Evolutionary conservation across 2,329 filamentous ascomycete genomes (phyloP).

Genomic region (Chalara sp.): DNA sequence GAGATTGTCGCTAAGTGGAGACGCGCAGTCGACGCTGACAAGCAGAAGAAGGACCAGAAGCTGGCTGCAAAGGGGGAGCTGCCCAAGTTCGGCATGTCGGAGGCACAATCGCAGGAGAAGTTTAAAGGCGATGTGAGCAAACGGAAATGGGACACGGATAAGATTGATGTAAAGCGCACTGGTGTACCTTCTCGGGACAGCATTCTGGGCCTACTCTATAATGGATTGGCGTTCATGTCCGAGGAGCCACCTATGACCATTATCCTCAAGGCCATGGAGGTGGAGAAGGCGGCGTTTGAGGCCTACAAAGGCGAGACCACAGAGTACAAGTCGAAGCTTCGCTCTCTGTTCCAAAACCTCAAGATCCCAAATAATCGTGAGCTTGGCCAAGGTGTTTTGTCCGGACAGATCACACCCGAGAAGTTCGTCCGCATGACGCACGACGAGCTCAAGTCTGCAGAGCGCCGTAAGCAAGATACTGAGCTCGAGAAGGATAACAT

Average conservation of each 20-base stretch:
- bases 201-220: constrained; percentile 88
- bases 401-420: constrained; percentile 63
- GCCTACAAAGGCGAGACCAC: constrained; percentile 63
- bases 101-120: constrained; percentile 30
- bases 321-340: constrained; percentile 81
- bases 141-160: constrained; percentile 75
- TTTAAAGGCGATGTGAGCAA: constrained; percentile 67
- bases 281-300: constrained; percentile 72
- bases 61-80: constrained; percentile 6
- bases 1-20: constrained; percentile 88
- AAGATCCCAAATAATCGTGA: constrained; percentile 84
- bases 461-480: constrained; percentile 69
- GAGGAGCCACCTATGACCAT: constrained; percentile 65
- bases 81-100: constrained; percentile 7
- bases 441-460: constrained; percentile 84
- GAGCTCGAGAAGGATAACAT: constrained; percentile 86
- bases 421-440: constrained; percentile 81
- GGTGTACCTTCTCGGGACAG: constrained; percentile 69
- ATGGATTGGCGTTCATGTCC: constrained; percentile 70
- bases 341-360: constrained; percentile 88
- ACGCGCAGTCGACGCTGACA: constrained; percentile 64
- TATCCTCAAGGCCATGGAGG: constrained; percentile 68
- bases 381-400: constrained; percentile 69
- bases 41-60: constrained; percentile 40
- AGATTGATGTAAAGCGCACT: constrained; percentile 71